Conservation (phyloP, 306 rosid species). For the Vigna trinervia region DNA sequence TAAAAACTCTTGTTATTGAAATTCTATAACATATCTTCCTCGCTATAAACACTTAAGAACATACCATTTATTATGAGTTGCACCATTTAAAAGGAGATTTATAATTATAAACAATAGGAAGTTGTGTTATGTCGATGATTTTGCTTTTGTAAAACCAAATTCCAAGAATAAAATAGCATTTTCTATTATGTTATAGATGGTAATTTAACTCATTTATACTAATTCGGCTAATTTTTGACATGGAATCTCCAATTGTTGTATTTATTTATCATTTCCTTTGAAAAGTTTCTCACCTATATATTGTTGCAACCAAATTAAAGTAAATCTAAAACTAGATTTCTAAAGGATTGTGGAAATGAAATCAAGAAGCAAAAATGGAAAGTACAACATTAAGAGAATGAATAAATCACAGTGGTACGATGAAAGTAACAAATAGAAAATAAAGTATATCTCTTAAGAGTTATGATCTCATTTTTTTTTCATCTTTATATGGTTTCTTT, state of each 20-base stretch:
- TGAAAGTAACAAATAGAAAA: background rate
- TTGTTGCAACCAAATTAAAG: too few species aligned
- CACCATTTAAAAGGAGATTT: background rate
- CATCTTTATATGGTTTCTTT: too few species aligned
- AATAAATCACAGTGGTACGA: background rate
- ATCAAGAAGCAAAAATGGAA: background rate
- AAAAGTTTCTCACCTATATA: too few species aligned
- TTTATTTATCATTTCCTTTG: too few species aligned
- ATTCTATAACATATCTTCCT: conserved; percentile 35
- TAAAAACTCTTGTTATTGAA: conserved; percentile 31
- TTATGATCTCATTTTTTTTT: too few species aligned
- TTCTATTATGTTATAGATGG: too few species aligned
- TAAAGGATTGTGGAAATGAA: background rate
- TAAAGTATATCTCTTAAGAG: too few species aligned
- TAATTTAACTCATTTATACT: too few species aligned
- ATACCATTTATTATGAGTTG: conserved; percentile 40
- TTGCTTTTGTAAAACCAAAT: background rate
- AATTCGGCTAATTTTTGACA: too few species aligned
- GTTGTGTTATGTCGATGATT: background rate
- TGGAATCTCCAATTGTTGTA: too few species aligned
- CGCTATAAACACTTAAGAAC: conserved; percentile 31
- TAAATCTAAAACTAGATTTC: background rate
- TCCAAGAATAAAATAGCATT: background rate
- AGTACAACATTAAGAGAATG: background rate
- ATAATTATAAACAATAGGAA: background rate